These are phyloP conservation scores for Pleurotus platypus DNA, from an alignment of 768 basidiomycete species.

Conservation along the genomic window DNA sequence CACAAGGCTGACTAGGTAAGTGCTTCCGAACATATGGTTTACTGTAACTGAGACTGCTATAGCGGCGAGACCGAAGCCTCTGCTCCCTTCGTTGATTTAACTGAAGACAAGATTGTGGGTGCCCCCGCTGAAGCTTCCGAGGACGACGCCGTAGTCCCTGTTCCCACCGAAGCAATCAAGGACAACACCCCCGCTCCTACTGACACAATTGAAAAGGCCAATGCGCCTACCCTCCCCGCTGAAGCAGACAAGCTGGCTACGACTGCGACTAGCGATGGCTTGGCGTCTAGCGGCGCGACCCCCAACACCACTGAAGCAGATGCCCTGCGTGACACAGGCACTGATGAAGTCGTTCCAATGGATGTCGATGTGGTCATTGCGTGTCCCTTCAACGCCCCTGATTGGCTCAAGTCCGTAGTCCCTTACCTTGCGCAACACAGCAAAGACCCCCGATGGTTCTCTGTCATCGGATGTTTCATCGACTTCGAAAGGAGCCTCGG, in stretches of 20 bases:
- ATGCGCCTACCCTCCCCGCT: too few relatives aligned
- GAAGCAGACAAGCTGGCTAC: too few relatives aligned
- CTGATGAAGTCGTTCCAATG: not conserved
- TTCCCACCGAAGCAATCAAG: too few relatives aligned
- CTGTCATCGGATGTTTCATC: not conserved
- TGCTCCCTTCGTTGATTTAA: too few relatives aligned
- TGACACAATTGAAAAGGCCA: too few relatives aligned
- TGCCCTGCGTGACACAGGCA: not conserved
- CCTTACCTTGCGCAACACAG: not conserved
- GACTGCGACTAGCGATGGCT: too few relatives aligned
- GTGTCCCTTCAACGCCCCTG: not conserved
- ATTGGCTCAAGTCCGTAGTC: not conserved
- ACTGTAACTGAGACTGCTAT: not conserved
- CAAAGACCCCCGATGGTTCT: not conserved
- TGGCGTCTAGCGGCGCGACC: too few relatives aligned
- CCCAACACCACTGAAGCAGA: not conserved
- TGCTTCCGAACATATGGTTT: not conserved
- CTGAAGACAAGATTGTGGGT: too few relatives aligned
- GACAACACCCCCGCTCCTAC: too few relatives aligned
- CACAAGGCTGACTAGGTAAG: not conserved
- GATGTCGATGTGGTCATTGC: not conserved
- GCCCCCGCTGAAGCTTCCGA: too few relatives aligned
- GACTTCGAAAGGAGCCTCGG: not conserved
- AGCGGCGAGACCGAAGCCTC: too few relatives aligned
- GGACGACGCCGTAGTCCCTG: too few relatives aligned